A percentile compares a stretch with the other conserved stretches of the same genome.
Evolutionary conservation across 805 yeast genomes (phyloP).

Genomic region (Kluyveromyces dobzhanskii): DNA sequence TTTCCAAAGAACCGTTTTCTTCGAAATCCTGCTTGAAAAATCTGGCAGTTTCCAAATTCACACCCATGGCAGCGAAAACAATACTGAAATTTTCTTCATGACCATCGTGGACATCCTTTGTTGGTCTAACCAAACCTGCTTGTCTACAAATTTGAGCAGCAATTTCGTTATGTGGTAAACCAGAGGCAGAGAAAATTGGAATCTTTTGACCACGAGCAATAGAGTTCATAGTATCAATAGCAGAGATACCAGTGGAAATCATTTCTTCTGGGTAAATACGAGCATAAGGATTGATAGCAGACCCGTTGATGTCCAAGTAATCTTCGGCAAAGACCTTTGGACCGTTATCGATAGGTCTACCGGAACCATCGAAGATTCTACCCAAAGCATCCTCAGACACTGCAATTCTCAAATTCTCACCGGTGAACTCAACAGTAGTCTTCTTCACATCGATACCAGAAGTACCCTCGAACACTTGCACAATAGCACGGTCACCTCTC

Average conservation of each 20-base stretch:
- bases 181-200: slow-evolving; percentile 98
- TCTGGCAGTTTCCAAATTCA: slow-evolving; percentile 94
- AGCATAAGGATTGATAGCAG: slow-evolving; percentile 96
- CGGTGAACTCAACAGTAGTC: slow-evolving; percentile 95
- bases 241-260: slow-evolving; percentile 98
- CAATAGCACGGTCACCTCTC: slow-evolving; percentile 93
- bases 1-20: slow-evolving; percentile 96
- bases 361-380: slow-evolving; percentile 97
- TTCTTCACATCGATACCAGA: slow-evolving; percentile 98
- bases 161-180: slow-evolving; percentile 98
- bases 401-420: slow-evolving; percentile 84
- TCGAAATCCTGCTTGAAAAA: slow-evolving; percentile 99
- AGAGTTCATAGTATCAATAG: slow-evolving; percentile 98
- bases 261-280: slow-evolving; percentile 99
- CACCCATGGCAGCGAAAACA: slow-evolving; percentile 99
- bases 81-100: slow-evolving; percentile 99
- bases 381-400: slow-evolving; percentile 97
- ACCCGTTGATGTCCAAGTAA: slow-evolving; percentile 95
- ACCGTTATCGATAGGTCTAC: slow-evolving; percentile 96
- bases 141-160: slow-evolving; percentile 99
- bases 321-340: slow-evolving; percentile 98
- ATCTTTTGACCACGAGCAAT: slow-evolving; percentile 99
- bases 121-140: slow-evolving; percentile 98
- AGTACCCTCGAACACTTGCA: slow-evolving; percentile 98
- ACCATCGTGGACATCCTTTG: slow-evolving; percentile 99